Evolutionary conservation across 2,329 filamentous ascomycete species (phyloP).

Genomic region (Pseudogymnoascus sp.): DNA sequence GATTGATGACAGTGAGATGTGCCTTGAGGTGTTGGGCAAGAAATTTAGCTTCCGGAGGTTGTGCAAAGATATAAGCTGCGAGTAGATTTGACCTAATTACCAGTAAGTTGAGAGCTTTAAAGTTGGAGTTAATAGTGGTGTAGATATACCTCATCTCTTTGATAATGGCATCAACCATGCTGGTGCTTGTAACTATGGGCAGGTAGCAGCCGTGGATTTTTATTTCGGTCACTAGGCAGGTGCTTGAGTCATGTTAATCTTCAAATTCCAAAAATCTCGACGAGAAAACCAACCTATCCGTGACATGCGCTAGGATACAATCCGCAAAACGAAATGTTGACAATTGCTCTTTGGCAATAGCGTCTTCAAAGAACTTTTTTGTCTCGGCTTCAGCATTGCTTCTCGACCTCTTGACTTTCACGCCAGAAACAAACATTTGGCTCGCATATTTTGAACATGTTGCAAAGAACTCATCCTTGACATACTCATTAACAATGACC

Average conservation of each 20-base stretch:
- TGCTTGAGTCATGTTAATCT: slow-evolving; percentile 13
- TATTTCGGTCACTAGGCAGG: slow-evolving; percentile 35
- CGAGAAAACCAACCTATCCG: background rate
- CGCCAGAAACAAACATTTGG: slow-evolving; percentile 21
- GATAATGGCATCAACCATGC: slow-evolving; percentile 47
- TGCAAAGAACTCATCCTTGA: slow-evolving; percentile 48
- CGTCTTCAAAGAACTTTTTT: background rate
- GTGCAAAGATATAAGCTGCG: slow-evolving; percentile 49
- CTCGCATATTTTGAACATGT: slow-evolving; percentile 38
- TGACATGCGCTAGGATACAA: slow-evolving; percentile 12
- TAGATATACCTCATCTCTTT: background rate
- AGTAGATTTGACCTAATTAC: slow-evolving; percentile 28
- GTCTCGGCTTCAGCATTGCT: background rate
- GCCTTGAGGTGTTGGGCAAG: slow-evolving; percentile 50
- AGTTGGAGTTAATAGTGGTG: background rate
- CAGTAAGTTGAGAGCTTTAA: slow-evolving; percentile 17
- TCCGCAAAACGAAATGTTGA: slow-evolving; percentile 16
- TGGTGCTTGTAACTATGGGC: slow-evolving; percentile 41
- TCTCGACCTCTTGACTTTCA: background rate
- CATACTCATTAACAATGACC: slow-evolving; percentile 58
- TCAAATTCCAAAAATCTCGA: background rate
- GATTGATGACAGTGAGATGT: slow-evolving; percentile 48
- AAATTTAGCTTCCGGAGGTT: slow-evolving; percentile 48
- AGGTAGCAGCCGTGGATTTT: slow-evolving; percentile 35
- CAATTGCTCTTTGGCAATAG: background rate